A percentile compares a stretch with the other conserved stretches of the same genome.
Conservation (phyloP, 768 basidiomycete species). For the Tephrocybe sp. region DNA sequence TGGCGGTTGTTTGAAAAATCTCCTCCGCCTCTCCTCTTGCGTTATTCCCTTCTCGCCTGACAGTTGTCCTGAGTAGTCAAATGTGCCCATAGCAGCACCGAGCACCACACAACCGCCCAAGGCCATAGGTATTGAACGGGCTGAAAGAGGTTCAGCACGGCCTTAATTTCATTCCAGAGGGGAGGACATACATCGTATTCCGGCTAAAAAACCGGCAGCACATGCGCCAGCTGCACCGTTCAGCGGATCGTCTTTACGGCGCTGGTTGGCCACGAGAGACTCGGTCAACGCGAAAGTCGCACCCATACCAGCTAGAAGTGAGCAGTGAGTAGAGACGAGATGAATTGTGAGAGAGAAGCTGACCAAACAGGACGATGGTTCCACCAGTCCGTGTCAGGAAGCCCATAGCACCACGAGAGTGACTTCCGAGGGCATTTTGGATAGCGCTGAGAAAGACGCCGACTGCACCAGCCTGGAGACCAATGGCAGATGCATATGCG, state of each 20-base stretch:
- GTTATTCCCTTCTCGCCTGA: constrained; percentile 41
- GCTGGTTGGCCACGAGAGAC: constrained; percentile 75
- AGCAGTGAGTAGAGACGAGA: not conserved
- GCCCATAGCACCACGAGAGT: constrained; percentile 80
- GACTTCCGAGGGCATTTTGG: constrained; percentile 80
- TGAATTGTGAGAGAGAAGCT: constrained; percentile 24
- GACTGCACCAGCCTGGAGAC: constrained; percentile 64
- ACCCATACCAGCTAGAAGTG: constrained; percentile 77
- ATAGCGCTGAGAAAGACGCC: constrained; percentile 67
- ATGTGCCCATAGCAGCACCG: constrained; percentile 78
- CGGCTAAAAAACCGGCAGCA: constrained; percentile 91
- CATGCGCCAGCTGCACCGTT: constrained; percentile 89
- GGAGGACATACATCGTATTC: constrained; percentile 65
- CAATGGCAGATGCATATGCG: constrained; percentile 54
- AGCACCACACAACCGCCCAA: constrained; percentile 76
- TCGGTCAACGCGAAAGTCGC: constrained; percentile 85
- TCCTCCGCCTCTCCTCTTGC: constrained; percentile 70
- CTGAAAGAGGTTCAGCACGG: constrained; percentile 35
- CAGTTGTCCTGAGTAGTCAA: constrained; percentile 75
- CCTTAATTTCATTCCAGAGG: not conserved
- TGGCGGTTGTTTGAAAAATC: constrained; percentile 80
- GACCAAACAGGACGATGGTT: constrained; percentile 91
- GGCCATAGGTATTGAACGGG: constrained; percentile 82
- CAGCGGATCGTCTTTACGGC: constrained; percentile 74
- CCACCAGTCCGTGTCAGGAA: constrained; percentile 86